Conservation (phyloP, 2,329 filamentous ascomycete genomes). For the Pseudogymnoascus sp. region DNA sequence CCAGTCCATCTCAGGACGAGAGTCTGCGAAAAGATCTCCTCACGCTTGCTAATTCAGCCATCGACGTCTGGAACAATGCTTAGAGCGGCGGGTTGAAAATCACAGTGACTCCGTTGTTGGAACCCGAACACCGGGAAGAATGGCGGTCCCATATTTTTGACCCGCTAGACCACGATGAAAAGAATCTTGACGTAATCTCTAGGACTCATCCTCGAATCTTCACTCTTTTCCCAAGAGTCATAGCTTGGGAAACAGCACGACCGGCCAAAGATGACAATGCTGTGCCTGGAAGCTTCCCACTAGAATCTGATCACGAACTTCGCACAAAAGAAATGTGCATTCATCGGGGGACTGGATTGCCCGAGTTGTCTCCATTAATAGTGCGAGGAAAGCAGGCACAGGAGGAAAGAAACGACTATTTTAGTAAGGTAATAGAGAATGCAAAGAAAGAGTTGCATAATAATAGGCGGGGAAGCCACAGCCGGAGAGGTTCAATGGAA, state of each 20-base stretch:
- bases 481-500: neutral
- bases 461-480: neutral
- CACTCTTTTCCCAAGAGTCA: neutral
- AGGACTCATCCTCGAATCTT: conserved; percentile 13
- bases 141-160: conserved; percentile 15
- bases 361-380: neutral
- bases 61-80: conserved; percentile 14
- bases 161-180: neutral
- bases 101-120: conserved; percentile 9
- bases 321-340: neutral
- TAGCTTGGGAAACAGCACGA: neutral
- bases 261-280: neutral
- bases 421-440: conserved; percentile 7
- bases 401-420: neutral
- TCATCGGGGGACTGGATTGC: neutral
- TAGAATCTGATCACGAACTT: neutral
- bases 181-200: conserved; percentile 11
- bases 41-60: conserved; percentile 11
- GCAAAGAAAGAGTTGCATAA: neutral
- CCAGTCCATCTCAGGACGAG: conserved; percentile 9
- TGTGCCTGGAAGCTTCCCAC: neutral
- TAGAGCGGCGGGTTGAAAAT: conserved; percentile 12
- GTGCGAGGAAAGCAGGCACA: neutral
- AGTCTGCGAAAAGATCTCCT: conserved; percentile 10
- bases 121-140: conserved; percentile 11